Conservation (phyloP, 2,329 filamentous ascomycete species). For the Setomelanomma holmii region DNA sequence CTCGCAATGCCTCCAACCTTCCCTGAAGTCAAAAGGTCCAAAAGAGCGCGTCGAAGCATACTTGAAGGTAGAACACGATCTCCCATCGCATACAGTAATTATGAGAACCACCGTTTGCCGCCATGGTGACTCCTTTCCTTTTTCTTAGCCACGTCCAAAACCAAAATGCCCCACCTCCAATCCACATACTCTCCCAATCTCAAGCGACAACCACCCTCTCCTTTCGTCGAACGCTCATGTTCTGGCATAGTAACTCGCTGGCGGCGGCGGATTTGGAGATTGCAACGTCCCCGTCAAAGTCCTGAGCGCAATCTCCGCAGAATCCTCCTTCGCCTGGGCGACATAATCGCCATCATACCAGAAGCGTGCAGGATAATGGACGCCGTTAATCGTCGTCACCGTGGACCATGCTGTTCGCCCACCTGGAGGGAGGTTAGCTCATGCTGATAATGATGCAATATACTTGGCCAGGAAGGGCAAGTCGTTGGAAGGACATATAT, state of each 20-base stretch:
- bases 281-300: slow-evolving; percentile 1
- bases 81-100: no score
- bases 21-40: neutral
- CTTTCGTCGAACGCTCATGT: no score
- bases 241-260: slow-evolving; percentile 30
- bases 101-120: no score
- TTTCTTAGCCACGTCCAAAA: neutral
- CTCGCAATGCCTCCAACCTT: neutral
- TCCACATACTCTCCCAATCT: no score
- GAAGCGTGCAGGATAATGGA: slow-evolving; percentile 40
- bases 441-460: no score
- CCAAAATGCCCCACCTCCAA: no score
- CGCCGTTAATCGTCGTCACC: slow-evolving; percentile 34
- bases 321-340: slow-evolving; percentile 46
- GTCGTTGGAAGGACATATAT: no score
- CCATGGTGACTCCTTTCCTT: neutral
- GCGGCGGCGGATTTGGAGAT: slow-evolving; percentile 24
- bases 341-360: slow-evolving; percentile 47
- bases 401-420: slow-evolving; percentile 49
- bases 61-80: slow-evolving; percentile 1
- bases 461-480: no score
- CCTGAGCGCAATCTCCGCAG: slow-evolving; percentile 38
- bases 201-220: no score
- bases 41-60: neutral
- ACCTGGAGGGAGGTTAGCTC: slow-evolving; percentile 29